A percentile compares a stretch with the other conserved stretches of the same genome.
Evolutionary conservation across 352 stramenopile species (phyloP).

Genomic region (Blastocystis sp.): DNA sequence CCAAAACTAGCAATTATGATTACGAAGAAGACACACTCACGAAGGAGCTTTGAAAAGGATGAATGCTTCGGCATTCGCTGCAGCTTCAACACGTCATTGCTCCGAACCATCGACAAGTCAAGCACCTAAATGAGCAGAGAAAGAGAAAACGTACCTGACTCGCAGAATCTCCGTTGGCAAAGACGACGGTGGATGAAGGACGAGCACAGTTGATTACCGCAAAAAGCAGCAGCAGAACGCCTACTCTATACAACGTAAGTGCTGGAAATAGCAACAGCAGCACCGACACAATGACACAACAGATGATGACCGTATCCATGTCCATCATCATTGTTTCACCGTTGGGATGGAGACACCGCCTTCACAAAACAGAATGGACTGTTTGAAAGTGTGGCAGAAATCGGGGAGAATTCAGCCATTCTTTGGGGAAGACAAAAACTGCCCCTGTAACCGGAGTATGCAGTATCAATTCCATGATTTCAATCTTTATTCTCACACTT

Average conservation of each 20-base stretch:
- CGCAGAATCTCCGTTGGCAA: not conserved
- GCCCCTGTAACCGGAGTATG: too few relatives aligned
- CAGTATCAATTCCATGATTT: too few relatives aligned
- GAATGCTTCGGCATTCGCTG: not conserved
- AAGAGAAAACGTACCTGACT: not conserved
- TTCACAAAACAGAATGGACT: not conserved
- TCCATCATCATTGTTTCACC: not conserved
- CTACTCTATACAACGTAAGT: not conserved
- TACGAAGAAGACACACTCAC: not conserved
- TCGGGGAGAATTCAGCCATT: not conserved
- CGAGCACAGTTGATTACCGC: not conserved
- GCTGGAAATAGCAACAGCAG: not conserved
- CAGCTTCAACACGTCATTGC: not conserved
- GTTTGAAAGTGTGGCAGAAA: not conserved
- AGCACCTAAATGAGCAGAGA: not conserved
- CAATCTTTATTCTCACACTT: too few relatives aligned
- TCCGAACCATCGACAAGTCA: not conserved
- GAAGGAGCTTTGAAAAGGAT: not conserved
- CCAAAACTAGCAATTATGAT: not conserved
- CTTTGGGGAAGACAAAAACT: not conserved
- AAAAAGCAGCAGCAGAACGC: not conserved
- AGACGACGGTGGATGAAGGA: not conserved
- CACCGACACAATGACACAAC: not conserved
- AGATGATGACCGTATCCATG: not conserved
- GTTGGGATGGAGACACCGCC: too few relatives aligned